Evolutionary conservation across 345 rosid species (phyloP), one percentile per base, ranked within the genome.

Genomic region (Eucalyptus erythrocorys): DNA sequence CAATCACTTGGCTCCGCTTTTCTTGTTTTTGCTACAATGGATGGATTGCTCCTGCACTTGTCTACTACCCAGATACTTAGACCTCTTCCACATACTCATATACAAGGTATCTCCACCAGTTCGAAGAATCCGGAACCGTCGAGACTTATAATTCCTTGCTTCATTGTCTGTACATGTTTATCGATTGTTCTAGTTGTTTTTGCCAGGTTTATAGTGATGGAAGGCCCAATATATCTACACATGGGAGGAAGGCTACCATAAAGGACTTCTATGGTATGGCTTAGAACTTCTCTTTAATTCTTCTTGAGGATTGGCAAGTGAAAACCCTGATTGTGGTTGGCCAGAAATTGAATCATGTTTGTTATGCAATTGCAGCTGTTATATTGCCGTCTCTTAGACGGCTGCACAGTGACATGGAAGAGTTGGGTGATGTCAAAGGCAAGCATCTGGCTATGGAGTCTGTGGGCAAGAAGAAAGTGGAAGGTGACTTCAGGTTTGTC

Each of bases 161-260:
- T 49, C n/a, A 26, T 22, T 61, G 68, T 48, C 61, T 85, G 71
- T 88, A 66, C 43, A 37, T 89, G 87, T 51, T n/a, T 66, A 88
- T 48, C 50, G 45, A 88, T 24, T 40, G 61, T 86, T 86, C 87
- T 80, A 53, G 30, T 85, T 87, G 43, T 79, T 48, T 88, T 55
- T 61, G 87, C 48, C 91, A 97, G 99, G 98, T 95, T 51, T 93
- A 94, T 48, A 87, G 93, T 19, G 94, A 97, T 90, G 97, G 95
- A 84, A 90, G 92, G 88, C 92, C 94, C 68, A 92, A 88, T 53
- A 88, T 91, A 47, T 90, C 98, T 16, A 88, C 91, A 22, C 93
- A 91, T 86, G 99, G 98, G 90, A 96, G 99, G 91, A 97, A 97
- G 91, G 99, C 99, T 37, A 94, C 99, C 14, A 90, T 96, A 88